Conservation (phyloP, 768 basidiomycete species). For the Mrakia frigida region DNA sequence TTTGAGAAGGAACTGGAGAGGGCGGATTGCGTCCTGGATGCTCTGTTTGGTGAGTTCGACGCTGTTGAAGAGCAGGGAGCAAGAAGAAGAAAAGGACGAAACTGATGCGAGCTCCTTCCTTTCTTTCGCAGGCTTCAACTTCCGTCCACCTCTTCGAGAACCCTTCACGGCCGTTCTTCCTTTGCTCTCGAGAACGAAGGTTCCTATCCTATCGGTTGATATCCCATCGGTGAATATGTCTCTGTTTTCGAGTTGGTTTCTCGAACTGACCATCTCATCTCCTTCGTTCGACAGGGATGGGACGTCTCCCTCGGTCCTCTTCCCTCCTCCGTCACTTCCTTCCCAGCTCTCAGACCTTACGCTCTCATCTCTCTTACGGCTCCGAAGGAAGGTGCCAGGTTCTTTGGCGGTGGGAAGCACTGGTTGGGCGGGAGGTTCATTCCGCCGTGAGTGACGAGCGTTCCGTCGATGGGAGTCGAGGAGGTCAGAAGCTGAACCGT, state of each 20-base stretch:
- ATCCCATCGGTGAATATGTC: slow-evolving; percentile 60
- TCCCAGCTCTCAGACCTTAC: slow-evolving; percentile 58
- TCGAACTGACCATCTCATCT: background rate
- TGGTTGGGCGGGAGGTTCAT: slow-evolving; percentile 93
- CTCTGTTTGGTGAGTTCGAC: slow-evolving; percentile 64
- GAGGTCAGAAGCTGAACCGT: background rate
- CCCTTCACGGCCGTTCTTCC: slow-evolving; percentile 77
- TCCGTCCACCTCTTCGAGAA: slow-evolving; percentile 78
- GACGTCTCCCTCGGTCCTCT: slow-evolving; percentile 69
- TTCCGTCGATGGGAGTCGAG: background rate
- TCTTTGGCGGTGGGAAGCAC: slow-evolving; percentile 68
- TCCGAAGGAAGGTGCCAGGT: slow-evolving; percentile 78
- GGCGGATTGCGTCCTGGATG: slow-evolving; percentile 79
- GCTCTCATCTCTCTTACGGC: slow-evolving; percentile 87
- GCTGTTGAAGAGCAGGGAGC: too few relatives aligned
- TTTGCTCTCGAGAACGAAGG: slow-evolving; percentile 56
- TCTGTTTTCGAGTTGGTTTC: background rate
- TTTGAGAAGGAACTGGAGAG: slow-evolving; percentile 35
- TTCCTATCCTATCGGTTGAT: slow-evolving; percentile 90
- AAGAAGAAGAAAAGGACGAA: background rate
- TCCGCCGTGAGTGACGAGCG: slow-evolving; percentile 70
- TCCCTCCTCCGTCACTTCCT: background rate
- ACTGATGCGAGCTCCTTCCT: background rate
- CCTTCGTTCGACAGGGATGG: slow-evolving; percentile 59
- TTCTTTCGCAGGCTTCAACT: slow-evolving; percentile 65